phyloP scores from a whole-genome alignment of 1,139 yeast species.

The Scheffersomyces stambukii region DNA sequence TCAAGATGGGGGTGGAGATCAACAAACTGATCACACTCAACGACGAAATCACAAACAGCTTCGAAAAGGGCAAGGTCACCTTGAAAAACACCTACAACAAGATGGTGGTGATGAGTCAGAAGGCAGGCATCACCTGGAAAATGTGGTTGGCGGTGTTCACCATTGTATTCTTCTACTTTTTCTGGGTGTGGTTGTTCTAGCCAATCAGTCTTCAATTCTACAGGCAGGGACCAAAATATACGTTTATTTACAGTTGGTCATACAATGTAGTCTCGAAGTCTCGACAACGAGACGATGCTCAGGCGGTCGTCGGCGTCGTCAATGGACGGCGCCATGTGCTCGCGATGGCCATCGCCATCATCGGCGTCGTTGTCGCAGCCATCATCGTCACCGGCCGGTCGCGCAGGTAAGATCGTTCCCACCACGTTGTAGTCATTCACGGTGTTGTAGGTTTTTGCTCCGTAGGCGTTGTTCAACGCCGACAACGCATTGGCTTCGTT shows the following conservation, averaged over 20 bases:
- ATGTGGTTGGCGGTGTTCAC: constrained; percentile 71
- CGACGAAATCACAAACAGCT: constrained; percentile 47
- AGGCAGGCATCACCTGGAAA: constrained; percentile 76
- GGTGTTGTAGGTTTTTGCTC: constrained; percentile 8
- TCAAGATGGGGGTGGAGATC: constrained; percentile 81
- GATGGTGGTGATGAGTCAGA: constrained; percentile 79
- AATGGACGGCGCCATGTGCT: neutral
- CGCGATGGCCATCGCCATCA: neutral
- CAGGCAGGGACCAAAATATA: neutral
- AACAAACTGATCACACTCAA: constrained; percentile 65
- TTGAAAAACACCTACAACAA: constrained; percentile 64
- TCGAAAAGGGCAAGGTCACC: constrained; percentile 42
- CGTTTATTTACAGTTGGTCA: constrained; percentile 1
- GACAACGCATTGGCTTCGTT: constrained; percentile 11
- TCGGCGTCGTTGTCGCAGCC: constrained; percentile 1
- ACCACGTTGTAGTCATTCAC: constrained; percentile 7
- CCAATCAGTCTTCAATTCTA: constrained; percentile 1
- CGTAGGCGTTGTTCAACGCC: constrained; percentile 12
- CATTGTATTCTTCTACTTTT: constrained; percentile 61
- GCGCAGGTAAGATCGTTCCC: constrained; percentile 10
- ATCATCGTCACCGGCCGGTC: constrained; percentile 2
- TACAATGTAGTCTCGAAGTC: constrained; percentile 7
- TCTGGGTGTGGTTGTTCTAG: constrained; percentile 64
- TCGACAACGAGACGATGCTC: constrained; percentile 5
- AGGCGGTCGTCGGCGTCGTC: neutral